A percentile compares a stretch with the other conserved stretches of the same genome.
These are phyloP conservation scores for Podila epicladia DNA, from an alignment of 192 early-diverging fungal genomes.

Conservation along the genomic window DNA sequence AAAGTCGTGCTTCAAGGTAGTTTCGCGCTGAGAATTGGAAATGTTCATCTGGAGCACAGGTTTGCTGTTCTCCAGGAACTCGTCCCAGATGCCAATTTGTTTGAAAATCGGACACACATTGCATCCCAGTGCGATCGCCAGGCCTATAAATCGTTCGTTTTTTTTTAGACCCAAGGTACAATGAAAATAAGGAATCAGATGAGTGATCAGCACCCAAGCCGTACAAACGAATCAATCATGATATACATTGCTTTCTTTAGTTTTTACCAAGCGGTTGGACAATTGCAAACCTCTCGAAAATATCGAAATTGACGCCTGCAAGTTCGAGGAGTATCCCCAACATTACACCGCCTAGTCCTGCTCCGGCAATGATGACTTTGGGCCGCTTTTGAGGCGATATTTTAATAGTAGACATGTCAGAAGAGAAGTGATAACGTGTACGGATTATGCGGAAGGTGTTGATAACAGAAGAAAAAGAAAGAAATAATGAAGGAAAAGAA, in stretches of 20 bases:
- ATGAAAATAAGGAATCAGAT: not conserved
- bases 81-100: slow-evolving; percentile 19
- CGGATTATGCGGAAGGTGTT: too few species aligned
- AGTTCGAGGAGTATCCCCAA: slow-evolving; percentile 14
- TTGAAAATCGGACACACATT: slow-evolving; percentile 21
- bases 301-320: slow-evolving; percentile 18
- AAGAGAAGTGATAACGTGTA: too few species aligned
- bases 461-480: too few species aligned
- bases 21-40: slow-evolving; percentile 3
- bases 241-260: not conserved
- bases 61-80: slow-evolving; percentile 5
- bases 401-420: too few species aligned
- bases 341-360: slow-evolving; percentile 16
- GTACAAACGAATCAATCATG: not conserved
- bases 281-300: slow-evolving; percentile 3
- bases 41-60: slow-evolving; percentile 4
- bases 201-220: not conserved
- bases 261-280: slow-evolving; percentile 5
- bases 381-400: not conserved
- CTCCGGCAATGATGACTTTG: slow-evolving; percentile 33
- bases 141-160: slow-evolving; percentile 1
- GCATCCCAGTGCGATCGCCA: slow-evolving; percentile 15
- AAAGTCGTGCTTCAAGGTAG: slow-evolving; percentile 8
- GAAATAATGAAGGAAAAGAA: too few species aligned
- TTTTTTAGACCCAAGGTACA: too few species aligned